Evolutionary conservation across 352 stramenopile species (phyloP), one percentile per base, ranked within the genome.

Genomic region (Phytophthora chlamydospora): DNA sequence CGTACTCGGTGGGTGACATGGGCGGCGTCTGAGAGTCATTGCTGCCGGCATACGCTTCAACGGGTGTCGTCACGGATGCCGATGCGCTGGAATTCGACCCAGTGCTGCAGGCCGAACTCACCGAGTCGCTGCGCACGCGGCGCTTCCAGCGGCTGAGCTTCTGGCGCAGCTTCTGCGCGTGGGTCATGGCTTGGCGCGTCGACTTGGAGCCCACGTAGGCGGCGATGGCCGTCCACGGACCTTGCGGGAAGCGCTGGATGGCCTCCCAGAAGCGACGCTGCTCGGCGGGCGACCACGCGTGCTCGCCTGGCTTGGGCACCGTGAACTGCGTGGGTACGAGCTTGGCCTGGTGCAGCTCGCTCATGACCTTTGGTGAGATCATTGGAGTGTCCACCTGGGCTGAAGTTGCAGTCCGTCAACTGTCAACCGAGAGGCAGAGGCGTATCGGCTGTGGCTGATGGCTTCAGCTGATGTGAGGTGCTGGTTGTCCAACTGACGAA

Each of bases 81-180:
- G 66, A 63, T 11, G 52, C 49, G 54, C 53, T 78, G 2, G 50
- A 71, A n/a, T 68, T 70, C 42, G 60, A 60, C 3, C 59, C 60
- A 24, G 31, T 48, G 21, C 41, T 42, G 36, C 36, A 42, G 0
- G 46, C 41, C 0, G 52, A 67, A 31, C 61, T 50, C 10, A 68
- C 53, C 36, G 70, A 68, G 29, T 78, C 62, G 35, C 67, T 72
- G 41, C 67, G 73, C 16, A 85, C 72, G 40, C 76, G 76, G 33
- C 73, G 71, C 44, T 81, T 80, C 75, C 76, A 87, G 21, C 77
- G 77, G 49, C 48, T 75, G 48, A 89, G 75, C 50, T 89, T 89
- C 68, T 88, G 78, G 3, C 80, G 75, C 36, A 88, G 68, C 62
- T 89, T 89, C 59, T 89, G 80, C 54, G 75, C 80, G 48, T 88